A percentile compares a stretch with the other conserved stretches of the same genome.
Evolutionary conservation across 257 asterid genomes (phyloP).

Genomic region (Prunella vulgaris): DNA sequence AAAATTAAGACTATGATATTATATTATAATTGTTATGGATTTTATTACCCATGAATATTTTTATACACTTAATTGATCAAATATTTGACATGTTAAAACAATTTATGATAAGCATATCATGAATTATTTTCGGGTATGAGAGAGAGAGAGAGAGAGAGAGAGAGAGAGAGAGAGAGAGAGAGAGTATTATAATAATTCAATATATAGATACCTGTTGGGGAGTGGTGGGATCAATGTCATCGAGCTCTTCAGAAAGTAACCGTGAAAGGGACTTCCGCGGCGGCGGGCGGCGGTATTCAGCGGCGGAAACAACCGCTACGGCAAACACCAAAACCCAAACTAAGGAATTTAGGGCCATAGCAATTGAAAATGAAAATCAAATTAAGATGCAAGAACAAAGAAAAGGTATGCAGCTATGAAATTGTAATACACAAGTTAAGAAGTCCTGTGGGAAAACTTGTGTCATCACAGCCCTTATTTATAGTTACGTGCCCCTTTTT

Average conservation of each 20-base stretch:
- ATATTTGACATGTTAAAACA: too few relatives aligned
- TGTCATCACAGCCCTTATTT: background rate
- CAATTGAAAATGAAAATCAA: background rate
- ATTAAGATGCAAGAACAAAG: background rate
- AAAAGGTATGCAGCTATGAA: too few relatives aligned
- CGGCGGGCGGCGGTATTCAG: constrained; percentile 24
- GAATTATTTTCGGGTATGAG: too few relatives aligned
- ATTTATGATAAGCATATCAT: too few relatives aligned
- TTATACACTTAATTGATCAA: background rate
- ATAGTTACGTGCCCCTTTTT: background rate
- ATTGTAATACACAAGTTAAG: too few relatives aligned
- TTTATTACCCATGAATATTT: too few relatives aligned
- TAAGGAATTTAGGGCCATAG: constrained; percentile 4
- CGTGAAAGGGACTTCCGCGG: constrained; percentile 20
- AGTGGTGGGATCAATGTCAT: constrained; percentile 19
- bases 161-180: too few relatives aligned
- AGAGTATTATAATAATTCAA: too few relatives aligned
- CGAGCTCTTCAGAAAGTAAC: background rate
- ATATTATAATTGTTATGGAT: too few relatives aligned
- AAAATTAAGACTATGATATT: too few relatives aligned
- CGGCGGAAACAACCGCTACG: background rate
- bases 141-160: too few relatives aligned
- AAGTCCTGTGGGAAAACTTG: background rate
- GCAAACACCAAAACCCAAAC: background rate
- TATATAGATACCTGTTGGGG: constrained; percentile 32